These are phyloP conservation scores for Fagopyrum tataricum DNA, from an alignment of 148 eudicot species.

Conservation along the genomic window DNA sequence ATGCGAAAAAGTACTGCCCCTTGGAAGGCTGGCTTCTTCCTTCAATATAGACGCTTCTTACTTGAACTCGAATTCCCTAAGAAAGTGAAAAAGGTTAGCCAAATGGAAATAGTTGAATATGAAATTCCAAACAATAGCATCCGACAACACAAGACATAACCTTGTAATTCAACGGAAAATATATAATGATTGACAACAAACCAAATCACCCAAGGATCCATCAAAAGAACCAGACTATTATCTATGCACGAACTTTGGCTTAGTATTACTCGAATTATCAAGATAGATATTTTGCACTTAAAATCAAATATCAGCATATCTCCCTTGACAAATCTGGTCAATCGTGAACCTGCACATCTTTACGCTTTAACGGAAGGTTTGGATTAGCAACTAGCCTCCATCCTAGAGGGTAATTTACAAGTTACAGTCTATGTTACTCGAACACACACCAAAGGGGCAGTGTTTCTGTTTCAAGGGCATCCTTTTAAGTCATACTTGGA, in stretches of 20 bases:
- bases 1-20: constrained; percentile 79
- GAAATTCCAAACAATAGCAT: background rate
- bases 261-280: background rate
- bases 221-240: background rate
- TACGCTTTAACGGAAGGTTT: background rate
- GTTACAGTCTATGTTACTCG: too few relatives aligned
- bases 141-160: background rate
- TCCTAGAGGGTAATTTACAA: background rate
- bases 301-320: background rate
- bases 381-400: background rate
- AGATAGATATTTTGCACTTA: background rate
- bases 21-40: constrained; percentile 88
- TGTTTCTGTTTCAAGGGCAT: too few relatives aligned
- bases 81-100: background rate
- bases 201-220: background rate
- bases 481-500: too few relatives aligned
- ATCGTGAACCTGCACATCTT: background rate
- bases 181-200: background rate
- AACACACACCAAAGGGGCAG: too few relatives aligned
- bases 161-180: background rate
- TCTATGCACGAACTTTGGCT: background rate
- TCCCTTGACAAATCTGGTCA: background rate
- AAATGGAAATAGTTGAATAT: background rate
- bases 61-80: constrained; percentile 93
- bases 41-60: constrained; percentile 87